Evolutionary conservation across 345 rosid species (phyloP), one percentile per base, ranked within the genome.

Genomic region (Dimocarpus longan): DNA sequence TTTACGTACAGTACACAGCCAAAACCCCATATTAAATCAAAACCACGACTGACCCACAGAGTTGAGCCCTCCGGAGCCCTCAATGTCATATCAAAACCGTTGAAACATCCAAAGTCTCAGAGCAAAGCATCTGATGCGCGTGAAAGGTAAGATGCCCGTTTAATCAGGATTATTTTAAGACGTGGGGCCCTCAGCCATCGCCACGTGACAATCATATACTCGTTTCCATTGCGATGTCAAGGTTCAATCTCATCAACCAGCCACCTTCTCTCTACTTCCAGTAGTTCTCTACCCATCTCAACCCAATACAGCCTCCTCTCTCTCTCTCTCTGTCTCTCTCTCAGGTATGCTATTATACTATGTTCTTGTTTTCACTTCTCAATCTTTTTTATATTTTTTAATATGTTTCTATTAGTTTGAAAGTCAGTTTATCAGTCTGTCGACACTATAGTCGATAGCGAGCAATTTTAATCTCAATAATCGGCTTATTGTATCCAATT

Each of bases 141-240:
- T 63, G 24, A 63, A 9, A 9, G 18, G 60, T 18, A 15, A 10
- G 68, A 64, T 16, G 42, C 69, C 77, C 78, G 26, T 46, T 48
- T 64, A 62, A 64, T 19, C 44, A 26, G 78, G 44, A 11, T 19
- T 10, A 21, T 44, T 11, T 19, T 65, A 37, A 64, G 73, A 70
- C 77, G 80, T 70, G 80, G 73, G 70, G 71, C 68, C 19, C 44
- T 26, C 70, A 46, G 8, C 46, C 10, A 10, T 3, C n/a, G 70
- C 78, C 70, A 64, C 60, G 46, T 6, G 62, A 46, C 69, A 26
- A 73, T 8, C 44, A 15, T 62, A 28, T 62, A 28, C 10, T 10
- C 63, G 46, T 16, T 39, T 19, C 44, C 10, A 64, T 28, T 19
- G 46, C 62, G 28, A 64, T 11, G 52, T 3, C 52, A 7, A 32